Evolutionary conservation across 176 grass and related monocot genomes (phyloP).

Genomic region (Saccharum spontaneum): DNA sequence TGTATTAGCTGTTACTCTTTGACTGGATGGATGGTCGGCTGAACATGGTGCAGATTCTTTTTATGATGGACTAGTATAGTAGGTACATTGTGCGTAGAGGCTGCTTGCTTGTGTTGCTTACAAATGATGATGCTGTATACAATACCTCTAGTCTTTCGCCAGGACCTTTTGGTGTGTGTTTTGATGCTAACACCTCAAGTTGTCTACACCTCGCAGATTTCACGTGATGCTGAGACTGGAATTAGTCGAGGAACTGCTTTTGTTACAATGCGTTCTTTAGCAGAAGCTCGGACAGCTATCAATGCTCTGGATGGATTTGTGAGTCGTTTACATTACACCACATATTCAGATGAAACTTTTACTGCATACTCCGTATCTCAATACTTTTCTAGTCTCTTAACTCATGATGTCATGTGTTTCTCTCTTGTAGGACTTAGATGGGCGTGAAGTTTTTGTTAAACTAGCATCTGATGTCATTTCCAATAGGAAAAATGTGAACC

Average conservation of each 20-base stretch:
- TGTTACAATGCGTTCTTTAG: slow-evolving; percentile 62
- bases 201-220: slow-evolving; percentile 42
- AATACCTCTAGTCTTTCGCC: neutral
- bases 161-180: neutral
- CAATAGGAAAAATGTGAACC: slow-evolving; percentile 41
- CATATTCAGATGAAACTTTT: neutral
- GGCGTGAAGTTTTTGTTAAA: slow-evolving; percentile 74
- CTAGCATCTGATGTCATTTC: slow-evolving; percentile 54
- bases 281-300: slow-evolving; percentile 64
- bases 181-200: slow-evolving; percentile 14
- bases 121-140: neutral
- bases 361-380: neutral
- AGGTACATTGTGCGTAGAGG: neutral
- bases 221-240: slow-evolving; percentile 51
- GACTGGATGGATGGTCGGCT: neutral
- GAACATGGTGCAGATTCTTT: slow-evolving; percentile 3
- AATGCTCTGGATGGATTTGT: slow-evolving; percentile 65
- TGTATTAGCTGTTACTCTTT: neutral
- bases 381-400: neutral
- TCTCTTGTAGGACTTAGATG: slow-evolving; percentile 60
- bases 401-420: neutral
- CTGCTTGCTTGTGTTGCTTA: neutral
- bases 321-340: slow-evolving; percentile 20
- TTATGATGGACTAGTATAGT: neutral
- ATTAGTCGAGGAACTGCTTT: slow-evolving; percentile 70